Base-by-base conservation (phyloP, 345 rosid genomes). In the Viola odorata region DNA sequence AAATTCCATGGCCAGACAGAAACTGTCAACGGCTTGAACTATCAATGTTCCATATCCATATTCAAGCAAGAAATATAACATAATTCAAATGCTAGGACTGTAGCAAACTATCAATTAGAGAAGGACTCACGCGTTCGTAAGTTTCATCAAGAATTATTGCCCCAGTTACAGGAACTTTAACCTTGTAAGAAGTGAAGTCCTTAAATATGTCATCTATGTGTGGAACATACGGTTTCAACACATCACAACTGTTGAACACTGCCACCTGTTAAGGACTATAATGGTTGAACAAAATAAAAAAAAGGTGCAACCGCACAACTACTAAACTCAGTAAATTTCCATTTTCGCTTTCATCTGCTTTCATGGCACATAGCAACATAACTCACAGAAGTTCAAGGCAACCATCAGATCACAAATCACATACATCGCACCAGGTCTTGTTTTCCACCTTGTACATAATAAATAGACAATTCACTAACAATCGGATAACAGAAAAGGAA, bases 131-230 rank as follows among this genome's bases (percentile, higher is more conserved):
- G 89, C 99, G 78, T 72, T 94, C 97, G 77, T 66, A 86, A 7
- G 99, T 82, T 71, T 91, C 94, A 72, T 95, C 99, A 73, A 95
- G 67, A 57, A 95, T 95, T 70, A 95, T 91, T 14, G 99, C 99
- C 68, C 99, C 99, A 0, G 94, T 84, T 45, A 95, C 99, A 5
- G 97, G 99, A 77, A 95, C 99, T 55, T 91, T 86, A 72, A 84
- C 91, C 78, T 95, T 91, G 86, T 95, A 95, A 66, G 97, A 91
- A 55, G 91, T 95, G 72, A 91, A 95, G 77, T 95, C 99, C 72
- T 95, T 88, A 57, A 95, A 95, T 32, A 95, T 88, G 64, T 88
- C 99, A 69, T 88, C 95, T 51, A 88, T 77, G 58, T 95, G 90
- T 69, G 96, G 84, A 64, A 95, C 96, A 61, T 95, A 95, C 58